phyloP scores from a whole-genome alignment of 2,329 filamentous ascomycete genomes.

The Aspergillus transmontanensis region DNA sequence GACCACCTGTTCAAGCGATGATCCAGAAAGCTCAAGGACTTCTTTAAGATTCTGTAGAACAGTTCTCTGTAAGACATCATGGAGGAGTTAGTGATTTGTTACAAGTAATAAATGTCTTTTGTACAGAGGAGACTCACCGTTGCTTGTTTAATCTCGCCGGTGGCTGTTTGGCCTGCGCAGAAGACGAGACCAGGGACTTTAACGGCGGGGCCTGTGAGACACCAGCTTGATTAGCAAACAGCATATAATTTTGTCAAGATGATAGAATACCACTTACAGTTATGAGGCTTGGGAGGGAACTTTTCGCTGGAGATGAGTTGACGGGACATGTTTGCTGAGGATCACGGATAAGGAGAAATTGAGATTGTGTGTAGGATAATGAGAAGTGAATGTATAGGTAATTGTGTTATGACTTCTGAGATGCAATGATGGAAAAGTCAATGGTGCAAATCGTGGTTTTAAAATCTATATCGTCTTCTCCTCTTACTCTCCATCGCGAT shows the following conservation, averaged over 20 bases:
- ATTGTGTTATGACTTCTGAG: not conserved
- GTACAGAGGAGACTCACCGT: constrained; percentile 36
- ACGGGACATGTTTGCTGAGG: constrained; percentile 43
- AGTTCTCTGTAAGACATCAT: constrained; percentile 21
- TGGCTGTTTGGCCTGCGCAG: constrained; percentile 53
- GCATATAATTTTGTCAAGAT: accelerated
- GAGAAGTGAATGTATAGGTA: not conserved
- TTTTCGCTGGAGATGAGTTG: constrained; percentile 52
- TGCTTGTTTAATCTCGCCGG: constrained; percentile 52
- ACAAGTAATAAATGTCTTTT: not conserved
- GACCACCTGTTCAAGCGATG: constrained; percentile 60
- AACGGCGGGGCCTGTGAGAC: constrained; percentile 40
- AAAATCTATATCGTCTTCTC: not conserved
- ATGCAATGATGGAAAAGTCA: no score
- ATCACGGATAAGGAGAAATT: not conserved
- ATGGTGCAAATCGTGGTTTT: not conserved
- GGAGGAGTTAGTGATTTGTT: not conserved
- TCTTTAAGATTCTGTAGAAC: constrained; percentile 56
- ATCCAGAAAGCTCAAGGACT: constrained; percentile 62
- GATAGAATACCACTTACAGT: constrained; percentile 35
- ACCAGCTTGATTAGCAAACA: not conserved
- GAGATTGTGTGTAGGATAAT: not conserved
- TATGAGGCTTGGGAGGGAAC: constrained; percentile 52
- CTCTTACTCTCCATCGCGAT: not conserved
- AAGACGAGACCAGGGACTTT: constrained; percentile 53